A percentile compares a stretch with the other conserved stretches of the same genome.
Evolutionary conservation across 352 stramenopile species (phyloP).

Genomic region (Stramenopiles sp.): DNA sequence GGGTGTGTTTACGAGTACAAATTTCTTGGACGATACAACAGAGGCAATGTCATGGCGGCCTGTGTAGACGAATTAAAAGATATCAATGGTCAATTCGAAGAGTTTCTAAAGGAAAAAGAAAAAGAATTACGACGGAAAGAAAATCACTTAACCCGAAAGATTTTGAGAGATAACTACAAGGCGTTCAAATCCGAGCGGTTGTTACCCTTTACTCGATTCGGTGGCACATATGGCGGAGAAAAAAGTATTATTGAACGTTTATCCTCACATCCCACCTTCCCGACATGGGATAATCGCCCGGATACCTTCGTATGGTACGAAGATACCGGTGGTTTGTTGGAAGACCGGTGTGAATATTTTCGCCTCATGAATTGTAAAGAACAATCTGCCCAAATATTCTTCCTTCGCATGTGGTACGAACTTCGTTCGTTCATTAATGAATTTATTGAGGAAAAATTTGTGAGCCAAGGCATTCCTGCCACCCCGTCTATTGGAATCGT

Average conservation of each 20-base stretch:
- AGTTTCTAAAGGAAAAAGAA: neutral
- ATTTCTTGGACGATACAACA: neutral
- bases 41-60: neutral
- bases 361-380: neutral
- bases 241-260: neutral
- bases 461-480: neutral
- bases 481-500: too few relatives aligned
- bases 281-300: neutral
- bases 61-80: neutral
- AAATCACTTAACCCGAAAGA: neutral
- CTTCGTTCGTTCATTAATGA: neutral
- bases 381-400: neutral
- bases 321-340: neutral
- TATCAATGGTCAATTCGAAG: neutral
- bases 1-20: neutral
- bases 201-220: neutral
- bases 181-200: neutral
- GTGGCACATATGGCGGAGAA: neutral
- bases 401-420: neutral
- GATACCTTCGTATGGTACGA: neutral
- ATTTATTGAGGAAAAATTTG: neutral
- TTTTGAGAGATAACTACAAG: neutral
- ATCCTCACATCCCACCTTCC: neutral
- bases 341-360: neutral
- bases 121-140: neutral